phyloP scores from a whole-genome alignment of 129 eudicot species.

The Flaveria bidentis region DNA sequence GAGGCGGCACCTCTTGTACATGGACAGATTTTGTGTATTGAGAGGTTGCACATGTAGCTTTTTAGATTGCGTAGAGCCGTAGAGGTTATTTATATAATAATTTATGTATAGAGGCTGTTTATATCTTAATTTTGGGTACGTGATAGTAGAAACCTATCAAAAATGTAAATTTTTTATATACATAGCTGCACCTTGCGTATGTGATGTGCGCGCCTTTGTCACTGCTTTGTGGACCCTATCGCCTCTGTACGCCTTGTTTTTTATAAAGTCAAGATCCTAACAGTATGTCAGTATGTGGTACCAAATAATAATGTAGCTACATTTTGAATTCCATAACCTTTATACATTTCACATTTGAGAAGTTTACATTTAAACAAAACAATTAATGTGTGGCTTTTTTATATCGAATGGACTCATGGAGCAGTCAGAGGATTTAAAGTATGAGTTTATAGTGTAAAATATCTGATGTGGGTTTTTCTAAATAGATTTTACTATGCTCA shows the following conservation, averaged over 20 bases:
- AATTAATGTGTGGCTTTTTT: slow-evolving; percentile 1
- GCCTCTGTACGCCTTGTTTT: too few species aligned
- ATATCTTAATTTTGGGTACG: background rate
- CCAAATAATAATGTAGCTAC: background rate
- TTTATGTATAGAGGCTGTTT: background rate
- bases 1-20: too few species aligned
- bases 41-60: background rate
- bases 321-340: background rate
- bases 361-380: background rate
- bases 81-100: background rate
- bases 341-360: background rate
- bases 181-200: background rate
- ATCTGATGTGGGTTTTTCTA: slow-evolving; percentile 2
- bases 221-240: too few species aligned
- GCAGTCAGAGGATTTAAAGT: background rate
- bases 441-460: slow-evolving; percentile 1
- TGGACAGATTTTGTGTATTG: background rate
- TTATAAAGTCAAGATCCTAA: background rate
- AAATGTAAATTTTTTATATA: background rate
- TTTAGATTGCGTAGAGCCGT: background rate
- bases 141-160: background rate
- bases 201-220: background rate
- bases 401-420: background rate
- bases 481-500: background rate
- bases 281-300: background rate